Conservation (phyloP, 2,329 filamentous ascomycete genomes). For the Hypomyces rosellus region DNA sequence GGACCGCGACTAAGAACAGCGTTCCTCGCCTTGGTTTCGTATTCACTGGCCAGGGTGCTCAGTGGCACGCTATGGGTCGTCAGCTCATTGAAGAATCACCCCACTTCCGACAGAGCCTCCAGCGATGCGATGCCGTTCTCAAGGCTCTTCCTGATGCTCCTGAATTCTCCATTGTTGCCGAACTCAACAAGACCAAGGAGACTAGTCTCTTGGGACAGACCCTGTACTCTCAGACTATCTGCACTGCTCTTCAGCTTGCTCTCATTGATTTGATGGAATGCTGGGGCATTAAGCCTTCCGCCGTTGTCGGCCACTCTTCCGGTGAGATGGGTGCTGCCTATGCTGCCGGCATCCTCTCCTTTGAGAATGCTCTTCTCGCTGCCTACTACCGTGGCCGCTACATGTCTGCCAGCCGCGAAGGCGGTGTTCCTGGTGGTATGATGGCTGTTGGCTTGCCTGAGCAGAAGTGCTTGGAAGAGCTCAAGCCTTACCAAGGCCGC, state of each 20-base stretch:
- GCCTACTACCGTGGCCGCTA: constrained; percentile 24
- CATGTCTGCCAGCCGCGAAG: constrained; percentile 22
- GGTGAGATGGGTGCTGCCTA: constrained; percentile 41
- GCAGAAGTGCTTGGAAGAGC: constrained; percentile 17
- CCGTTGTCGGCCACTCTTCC: constrained; percentile 35
- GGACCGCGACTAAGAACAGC: constrained; percentile 9
- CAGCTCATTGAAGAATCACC: neutral
- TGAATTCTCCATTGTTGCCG: constrained; percentile 23
- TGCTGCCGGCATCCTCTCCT: constrained; percentile 27
- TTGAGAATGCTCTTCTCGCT: constrained; percentile 25
- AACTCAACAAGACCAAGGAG: constrained; percentile 26
- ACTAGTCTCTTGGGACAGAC: constrained; percentile 16
- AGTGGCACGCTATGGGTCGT: constrained; percentile 27
- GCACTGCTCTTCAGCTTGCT: constrained; percentile 35
- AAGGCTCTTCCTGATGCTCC: constrained; percentile 15
- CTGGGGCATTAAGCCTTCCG: constrained; percentile 30
- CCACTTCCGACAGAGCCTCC: neutral
- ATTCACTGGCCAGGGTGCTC: constrained; percentile 30
- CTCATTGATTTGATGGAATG: constrained; percentile 28
- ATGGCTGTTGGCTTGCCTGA: constrained; percentile 29
- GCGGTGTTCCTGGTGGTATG: constrained; percentile 28
- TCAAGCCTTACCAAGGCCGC: constrained; percentile 20
- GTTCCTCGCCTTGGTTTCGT: constrained; percentile 10
- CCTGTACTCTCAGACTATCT: constrained; percentile 29
- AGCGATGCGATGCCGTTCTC: constrained; percentile 23